phyloP scores from a whole-genome alignment of 805 yeast species.

The Sporopachydermia lactativora region DNA sequence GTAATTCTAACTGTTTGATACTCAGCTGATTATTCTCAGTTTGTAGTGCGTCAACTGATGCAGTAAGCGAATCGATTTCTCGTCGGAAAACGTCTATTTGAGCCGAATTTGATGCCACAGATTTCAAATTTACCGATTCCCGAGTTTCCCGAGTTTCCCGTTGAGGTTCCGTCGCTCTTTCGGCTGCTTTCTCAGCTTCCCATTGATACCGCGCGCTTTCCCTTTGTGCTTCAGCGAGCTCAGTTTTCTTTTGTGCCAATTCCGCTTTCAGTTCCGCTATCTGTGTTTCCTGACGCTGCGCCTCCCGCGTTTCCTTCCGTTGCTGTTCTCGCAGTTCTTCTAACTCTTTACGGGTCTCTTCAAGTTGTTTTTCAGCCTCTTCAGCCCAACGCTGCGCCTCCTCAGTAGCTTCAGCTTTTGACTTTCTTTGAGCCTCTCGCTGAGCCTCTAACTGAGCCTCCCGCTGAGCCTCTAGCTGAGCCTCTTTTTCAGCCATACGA shows the following conservation, averaged over 20 bases:
- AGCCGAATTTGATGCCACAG: neutral
- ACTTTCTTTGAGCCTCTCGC: neutral
- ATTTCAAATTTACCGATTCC: neutral
- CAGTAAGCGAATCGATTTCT: neutral
- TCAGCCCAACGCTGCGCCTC: neutral
- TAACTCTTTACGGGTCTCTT: conserved; percentile 8
- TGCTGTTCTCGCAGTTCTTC: conserved; percentile 7
- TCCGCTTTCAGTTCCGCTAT: neutral
- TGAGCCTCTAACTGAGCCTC: too few relatives aligned
- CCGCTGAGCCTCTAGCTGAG: too few relatives aligned
- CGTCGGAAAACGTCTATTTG: neutral
- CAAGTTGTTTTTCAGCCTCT: neutral
- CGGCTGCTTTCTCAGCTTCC: conserved; percentile 1
- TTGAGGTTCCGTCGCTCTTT: neutral
- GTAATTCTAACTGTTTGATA: neutral
- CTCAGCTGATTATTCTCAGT: neutral
- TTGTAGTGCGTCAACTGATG: neutral
- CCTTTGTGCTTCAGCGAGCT: neutral
- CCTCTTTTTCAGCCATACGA: too few relatives aligned
- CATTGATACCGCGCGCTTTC: neutral
- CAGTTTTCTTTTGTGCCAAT: neutral
- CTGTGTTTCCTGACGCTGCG: neutral
- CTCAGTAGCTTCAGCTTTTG: neutral
- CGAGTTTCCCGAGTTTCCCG: neutral
- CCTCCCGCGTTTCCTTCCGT: neutral